These are phyloP conservation scores for Candida krabiensis DNA, from an alignment of 805 yeast species.

Conservation along the genomic window DNA sequence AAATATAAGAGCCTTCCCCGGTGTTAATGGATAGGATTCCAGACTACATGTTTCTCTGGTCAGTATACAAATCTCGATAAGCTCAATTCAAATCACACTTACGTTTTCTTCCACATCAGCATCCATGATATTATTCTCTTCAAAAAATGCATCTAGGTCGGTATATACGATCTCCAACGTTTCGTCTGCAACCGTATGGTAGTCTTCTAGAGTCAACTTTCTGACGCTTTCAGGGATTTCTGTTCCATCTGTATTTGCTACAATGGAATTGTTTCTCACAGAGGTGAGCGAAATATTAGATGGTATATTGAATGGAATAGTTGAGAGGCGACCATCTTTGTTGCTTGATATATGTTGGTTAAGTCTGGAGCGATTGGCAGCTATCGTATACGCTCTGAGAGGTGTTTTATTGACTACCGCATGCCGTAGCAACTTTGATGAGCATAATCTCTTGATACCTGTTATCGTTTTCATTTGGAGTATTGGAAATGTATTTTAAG, in stretches of 20 bases:
- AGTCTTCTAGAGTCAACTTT: slow-evolving; percentile 48
- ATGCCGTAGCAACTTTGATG: too few species aligned
- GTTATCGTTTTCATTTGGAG: too few species aligned
- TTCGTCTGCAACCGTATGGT: slow-evolving; percentile 62
- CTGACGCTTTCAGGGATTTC: slow-evolving; percentile 53
- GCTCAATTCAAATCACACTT: too few species aligned
- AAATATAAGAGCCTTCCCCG: slow-evolving; percentile 79
- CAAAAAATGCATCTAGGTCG: slow-evolving; percentile 67
- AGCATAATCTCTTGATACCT: too few species aligned
- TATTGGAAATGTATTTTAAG: too few species aligned
- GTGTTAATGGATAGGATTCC: slow-evolving; percentile 85
- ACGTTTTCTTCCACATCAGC: slow-evolving; percentile 73
- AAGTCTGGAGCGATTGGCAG: too few species aligned
- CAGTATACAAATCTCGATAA: too few species aligned
- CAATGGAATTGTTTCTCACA: slow-evolving; percentile 26
- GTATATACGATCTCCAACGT: slow-evolving; percentile 70
- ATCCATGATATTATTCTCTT: slow-evolving; percentile 39
- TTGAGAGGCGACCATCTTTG: too few species aligned
- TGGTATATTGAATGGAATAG: background rate
- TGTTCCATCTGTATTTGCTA: slow-evolving; percentile 51
- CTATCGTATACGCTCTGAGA: too few species aligned
- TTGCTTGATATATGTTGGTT: too few species aligned
- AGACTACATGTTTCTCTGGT: slow-evolving; percentile 18
- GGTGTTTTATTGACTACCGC: too few species aligned
- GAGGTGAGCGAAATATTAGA: too few species aligned